Conservation (phyloP, 768 basidiomycete genomes). For the Holtermanniella nyarrowii region DNA sequence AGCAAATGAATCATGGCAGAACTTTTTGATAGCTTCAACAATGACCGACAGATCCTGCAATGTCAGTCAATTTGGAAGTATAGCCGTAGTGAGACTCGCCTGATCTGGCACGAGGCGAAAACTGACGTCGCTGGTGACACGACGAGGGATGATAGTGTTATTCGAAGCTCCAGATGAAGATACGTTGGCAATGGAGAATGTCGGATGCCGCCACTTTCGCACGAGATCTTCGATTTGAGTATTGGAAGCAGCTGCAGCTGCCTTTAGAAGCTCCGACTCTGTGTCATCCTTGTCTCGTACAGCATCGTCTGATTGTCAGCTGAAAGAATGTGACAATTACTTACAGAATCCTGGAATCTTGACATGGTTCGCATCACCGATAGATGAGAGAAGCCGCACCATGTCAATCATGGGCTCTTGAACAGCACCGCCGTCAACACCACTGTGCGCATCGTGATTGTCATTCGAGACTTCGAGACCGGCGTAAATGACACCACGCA, state of each 20-base stretch:
- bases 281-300: conserved; percentile 60
- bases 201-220: conserved; percentile 80
- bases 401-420: conserved; percentile 90
- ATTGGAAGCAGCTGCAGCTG: conserved; percentile 59
- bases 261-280: conserved; percentile 59
- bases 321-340: conserved; percentile 32
- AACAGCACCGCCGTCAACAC: conserved; percentile 81
- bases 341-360: conserved; percentile 73
- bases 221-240: conserved; percentile 58
- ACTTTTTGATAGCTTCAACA: conserved; percentile 51
- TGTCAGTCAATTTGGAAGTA: background rate
- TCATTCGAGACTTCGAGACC: conserved; percentile 64
- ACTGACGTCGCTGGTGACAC: conserved; percentile 73
- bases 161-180: conserved; percentile 55
- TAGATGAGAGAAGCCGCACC: conserved; percentile 64
- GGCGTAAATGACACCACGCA: conserved; percentile 87
- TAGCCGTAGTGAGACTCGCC: conserved; percentile 6
- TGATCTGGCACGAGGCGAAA: conserved; percentile 93
- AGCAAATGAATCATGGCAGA: conserved; percentile 54
- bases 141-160: conserved; percentile 73
- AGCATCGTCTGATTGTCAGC: conserved; percentile 44
- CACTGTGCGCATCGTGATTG: conserved; percentile 78
- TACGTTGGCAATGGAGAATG: conserved; percentile 77
- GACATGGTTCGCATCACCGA: conserved; percentile 54
- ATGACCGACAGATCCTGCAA: conserved; percentile 54